phyloP scores from a whole-genome alignment of 2,329 filamentous ascomycete genomes.

The Coleophoma crateriformis region DNA sequence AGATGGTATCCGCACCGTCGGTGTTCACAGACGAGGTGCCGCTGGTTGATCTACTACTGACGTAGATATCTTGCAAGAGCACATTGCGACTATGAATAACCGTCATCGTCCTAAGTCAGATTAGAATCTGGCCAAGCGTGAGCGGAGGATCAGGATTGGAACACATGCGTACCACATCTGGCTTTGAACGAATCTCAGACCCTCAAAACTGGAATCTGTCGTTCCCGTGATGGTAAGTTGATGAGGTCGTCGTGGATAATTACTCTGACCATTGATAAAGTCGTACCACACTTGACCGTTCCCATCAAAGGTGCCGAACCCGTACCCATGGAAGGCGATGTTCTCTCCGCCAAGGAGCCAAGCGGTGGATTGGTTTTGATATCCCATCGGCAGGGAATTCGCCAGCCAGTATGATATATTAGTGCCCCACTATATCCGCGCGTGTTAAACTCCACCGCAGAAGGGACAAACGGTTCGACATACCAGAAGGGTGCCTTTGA shows the following conservation, averaged over 20 bases:
- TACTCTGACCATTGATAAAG: constrained; percentile 36
- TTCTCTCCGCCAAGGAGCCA: constrained; percentile 47
- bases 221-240: constrained; percentile 44
- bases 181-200: constrained; percentile 46
- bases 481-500: not conserved
- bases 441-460: no score
- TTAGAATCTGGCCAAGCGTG: no score
- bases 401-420: constrained; percentile 45
- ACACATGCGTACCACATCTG: constrained; percentile 50
- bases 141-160: no score
- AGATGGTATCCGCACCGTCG: constrained; percentile 43
- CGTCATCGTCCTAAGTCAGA: constrained; percentile 31
- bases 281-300: constrained; percentile 58
- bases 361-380: constrained; percentile 47
- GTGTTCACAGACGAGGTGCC: constrained; percentile 24
- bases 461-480: no score
- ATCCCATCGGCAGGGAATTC: constrained; percentile 41
- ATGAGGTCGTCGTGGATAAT: constrained; percentile 43
- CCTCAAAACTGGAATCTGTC: constrained; percentile 40
- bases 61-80: constrained; percentile 42
- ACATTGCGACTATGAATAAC: constrained; percentile 34
- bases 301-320: constrained; percentile 46
- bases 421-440: constrained; percentile 20
- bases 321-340: constrained; percentile 40
- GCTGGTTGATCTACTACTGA: constrained; percentile 43